A percentile compares a stretch with the other conserved stretches of the same genome.
Conservation (phyloP, 352 stramenopile species). For the Pythium sukuiense region DNA sequence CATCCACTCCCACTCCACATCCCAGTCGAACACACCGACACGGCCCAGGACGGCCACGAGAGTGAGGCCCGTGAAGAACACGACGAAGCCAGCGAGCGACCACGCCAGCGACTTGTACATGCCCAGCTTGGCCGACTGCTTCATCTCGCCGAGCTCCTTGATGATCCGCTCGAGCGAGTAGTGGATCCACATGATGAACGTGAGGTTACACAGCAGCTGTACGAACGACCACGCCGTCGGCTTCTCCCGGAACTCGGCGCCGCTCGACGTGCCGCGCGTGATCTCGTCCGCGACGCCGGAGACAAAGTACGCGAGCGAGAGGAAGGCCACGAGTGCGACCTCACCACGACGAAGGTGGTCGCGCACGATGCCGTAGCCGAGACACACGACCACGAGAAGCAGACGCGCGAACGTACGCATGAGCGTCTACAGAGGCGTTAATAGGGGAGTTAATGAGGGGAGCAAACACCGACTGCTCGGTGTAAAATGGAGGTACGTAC, state of each 20-base stretch:
- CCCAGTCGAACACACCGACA: constrained; percentile 87
- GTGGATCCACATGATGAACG: constrained; percentile 92
- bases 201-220: constrained; percentile 84
- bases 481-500: constrained; percentile 35
- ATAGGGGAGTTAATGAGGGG: background rate
- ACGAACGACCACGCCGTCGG: constrained; percentile 85
- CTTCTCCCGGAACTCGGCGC: constrained; percentile 73
- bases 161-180: constrained; percentile 84
- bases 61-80: constrained; percentile 89
- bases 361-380: constrained; percentile 90
- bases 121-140: constrained; percentile 88
- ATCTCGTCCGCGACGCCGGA: constrained; percentile 77
- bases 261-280: constrained; percentile 76
- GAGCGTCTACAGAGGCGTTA: constrained; percentile 38
- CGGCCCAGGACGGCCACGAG: constrained; percentile 78
- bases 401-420: constrained; percentile 85
- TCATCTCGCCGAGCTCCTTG: constrained; percentile 75
- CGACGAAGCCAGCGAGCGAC: constrained; percentile 80
- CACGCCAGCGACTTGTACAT: constrained; percentile 88
- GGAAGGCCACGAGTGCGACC: constrained; percentile 50
- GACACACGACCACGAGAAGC: constrained; percentile 84
- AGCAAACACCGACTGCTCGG: too few species aligned
- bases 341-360: constrained; percentile 52
- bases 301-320: constrained; percentile 77
- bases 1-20: constrained; percentile 91